Percentiles rank a stretch among this genome's conserved stretches.
Conservation (phyloP, 164 flowering plant genomes). For the Echeveria elegans region DNA sequence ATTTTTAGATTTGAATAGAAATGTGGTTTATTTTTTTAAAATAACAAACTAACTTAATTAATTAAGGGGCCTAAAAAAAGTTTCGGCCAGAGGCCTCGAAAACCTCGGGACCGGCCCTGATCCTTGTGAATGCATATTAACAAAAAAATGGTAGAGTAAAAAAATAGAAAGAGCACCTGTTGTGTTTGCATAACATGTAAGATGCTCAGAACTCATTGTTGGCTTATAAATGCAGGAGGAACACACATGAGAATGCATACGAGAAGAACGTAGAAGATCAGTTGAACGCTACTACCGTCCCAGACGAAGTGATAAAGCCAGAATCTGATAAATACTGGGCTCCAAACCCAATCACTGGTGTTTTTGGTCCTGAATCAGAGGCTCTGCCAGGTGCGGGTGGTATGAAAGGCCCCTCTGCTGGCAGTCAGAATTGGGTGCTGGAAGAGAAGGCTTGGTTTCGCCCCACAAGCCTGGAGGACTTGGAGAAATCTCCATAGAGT, state of each 20-base stretch:
- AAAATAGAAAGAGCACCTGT: too few species aligned
- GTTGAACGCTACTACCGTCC: slow-evolving; percentile 32
- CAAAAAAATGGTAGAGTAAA: too few species aligned
- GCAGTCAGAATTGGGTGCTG: slow-evolving; percentile 33
- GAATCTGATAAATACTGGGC: slow-evolving; percentile 73
- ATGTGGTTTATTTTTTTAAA: too few species aligned
- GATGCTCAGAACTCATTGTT: background rate
- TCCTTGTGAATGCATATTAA: too few species aligned
- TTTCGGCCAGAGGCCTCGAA: too few species aligned
- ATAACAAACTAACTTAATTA: too few species aligned
- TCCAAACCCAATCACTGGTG: slow-evolving; percentile 74
- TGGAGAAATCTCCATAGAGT: slow-evolving; percentile 10
- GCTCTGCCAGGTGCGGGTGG: slow-evolving; percentile 16
- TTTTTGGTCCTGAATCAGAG: slow-evolving; percentile 59
- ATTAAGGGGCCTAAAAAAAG: too few species aligned
- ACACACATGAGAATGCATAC: slow-evolving; percentile 40
- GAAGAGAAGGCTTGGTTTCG: slow-evolving; percentile 88
- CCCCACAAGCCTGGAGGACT: slow-evolving; percentile 33
- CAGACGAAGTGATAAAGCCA: slow-evolving; percentile 48
- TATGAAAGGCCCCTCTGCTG: slow-evolving; percentile 10
- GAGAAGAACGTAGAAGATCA: slow-evolving; percentile 88
- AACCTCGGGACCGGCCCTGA: too few species aligned
- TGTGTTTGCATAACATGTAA: background rate
- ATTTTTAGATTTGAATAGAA: too few species aligned
- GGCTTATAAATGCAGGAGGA: slow-evolving; percentile 28